These are phyloP conservation scores for Yueomyces sp. DNA, from an alignment of 805 yeast species.

Conservation along the genomic window DNA sequence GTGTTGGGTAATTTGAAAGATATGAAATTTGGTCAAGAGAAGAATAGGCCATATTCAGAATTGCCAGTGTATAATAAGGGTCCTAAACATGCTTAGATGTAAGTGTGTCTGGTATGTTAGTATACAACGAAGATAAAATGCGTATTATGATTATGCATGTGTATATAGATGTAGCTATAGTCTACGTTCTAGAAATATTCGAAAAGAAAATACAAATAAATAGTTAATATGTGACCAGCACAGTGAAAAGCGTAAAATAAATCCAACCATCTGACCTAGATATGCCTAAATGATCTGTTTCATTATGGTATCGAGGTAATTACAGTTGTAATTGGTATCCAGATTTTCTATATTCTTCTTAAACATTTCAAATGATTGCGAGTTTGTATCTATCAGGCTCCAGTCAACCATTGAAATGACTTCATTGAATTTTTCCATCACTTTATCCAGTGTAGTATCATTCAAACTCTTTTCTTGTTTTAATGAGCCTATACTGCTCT, in stretches of 20 bases:
- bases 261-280: too few species aligned
- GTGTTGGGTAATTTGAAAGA: constrained; percentile 29
- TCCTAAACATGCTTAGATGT: constrained; percentile 1
- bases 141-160: too few species aligned
- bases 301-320: too few species aligned
- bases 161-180: too few species aligned
- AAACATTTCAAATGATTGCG: neutral
- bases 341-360: too few species aligned
- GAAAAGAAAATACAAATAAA: too few species aligned
- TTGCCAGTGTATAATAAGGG: constrained; percentile 26
- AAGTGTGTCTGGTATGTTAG: neutral
- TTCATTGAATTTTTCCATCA: neutral
- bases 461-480: neutral
- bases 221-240: too few species aligned
- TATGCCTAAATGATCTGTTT: too few species aligned
- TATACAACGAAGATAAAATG: too few species aligned
- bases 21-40: constrained; percentile 17
- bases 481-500: neutral
- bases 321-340: too few species aligned
- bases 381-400: neutral
- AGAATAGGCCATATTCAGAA: constrained; percentile 29
- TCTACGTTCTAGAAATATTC: too few species aligned
- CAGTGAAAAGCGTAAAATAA: too few species aligned
- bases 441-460: neutral
- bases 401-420: neutral